phyloP scores from a whole-genome alignment of 805 yeast genomes.

The Candida palmyrensis region DNA sequence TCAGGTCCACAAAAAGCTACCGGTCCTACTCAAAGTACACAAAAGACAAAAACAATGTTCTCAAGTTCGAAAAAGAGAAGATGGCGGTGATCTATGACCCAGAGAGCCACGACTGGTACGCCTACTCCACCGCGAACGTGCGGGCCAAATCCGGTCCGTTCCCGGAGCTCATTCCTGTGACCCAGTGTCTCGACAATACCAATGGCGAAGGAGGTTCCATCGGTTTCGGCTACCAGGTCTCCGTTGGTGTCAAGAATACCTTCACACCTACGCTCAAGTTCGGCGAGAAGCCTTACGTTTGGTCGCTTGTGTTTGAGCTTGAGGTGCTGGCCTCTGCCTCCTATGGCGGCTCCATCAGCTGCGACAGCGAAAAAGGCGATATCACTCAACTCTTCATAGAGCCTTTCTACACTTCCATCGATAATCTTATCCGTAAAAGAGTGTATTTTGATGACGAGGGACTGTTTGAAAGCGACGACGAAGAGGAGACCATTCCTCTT shows the following conservation, averaged over 20 bases:
- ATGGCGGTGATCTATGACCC: background rate
- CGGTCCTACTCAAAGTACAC: no score
- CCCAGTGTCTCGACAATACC: background rate
- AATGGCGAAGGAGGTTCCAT: background rate
- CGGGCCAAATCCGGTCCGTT: background rate
- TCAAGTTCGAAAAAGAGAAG: background rate
- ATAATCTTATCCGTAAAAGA: constrained; percentile 4
- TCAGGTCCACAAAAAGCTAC: no score
- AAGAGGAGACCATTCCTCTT: constrained; percentile 1
- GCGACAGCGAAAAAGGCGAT: constrained; percentile 11
- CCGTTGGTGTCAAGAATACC: constrained; percentile 3
- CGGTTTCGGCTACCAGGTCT: constrained; percentile 5
- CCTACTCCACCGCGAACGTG: constrained; percentile 1
- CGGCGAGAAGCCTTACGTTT: no score
- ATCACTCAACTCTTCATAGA: constrained; percentile 13
- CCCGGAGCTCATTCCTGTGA: background rate
- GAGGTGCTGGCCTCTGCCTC: constrained; percentile 6
- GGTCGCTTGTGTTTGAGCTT: no score
- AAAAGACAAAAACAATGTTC: background rate
- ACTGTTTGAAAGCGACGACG: constrained; percentile 3
- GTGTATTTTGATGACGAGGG: constrained; percentile 7
- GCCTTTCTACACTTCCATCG: constrained; percentile 10
- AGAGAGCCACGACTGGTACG: constrained; percentile 8
- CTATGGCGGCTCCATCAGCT: constrained; percentile 7
- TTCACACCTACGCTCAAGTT: constrained; percentile 1